Evolutionary conservation across 208 protist genomes (phyloP), one percentile per base, ranked within the genome.

Genomic region (Angomonas ambiguus): DNA sequence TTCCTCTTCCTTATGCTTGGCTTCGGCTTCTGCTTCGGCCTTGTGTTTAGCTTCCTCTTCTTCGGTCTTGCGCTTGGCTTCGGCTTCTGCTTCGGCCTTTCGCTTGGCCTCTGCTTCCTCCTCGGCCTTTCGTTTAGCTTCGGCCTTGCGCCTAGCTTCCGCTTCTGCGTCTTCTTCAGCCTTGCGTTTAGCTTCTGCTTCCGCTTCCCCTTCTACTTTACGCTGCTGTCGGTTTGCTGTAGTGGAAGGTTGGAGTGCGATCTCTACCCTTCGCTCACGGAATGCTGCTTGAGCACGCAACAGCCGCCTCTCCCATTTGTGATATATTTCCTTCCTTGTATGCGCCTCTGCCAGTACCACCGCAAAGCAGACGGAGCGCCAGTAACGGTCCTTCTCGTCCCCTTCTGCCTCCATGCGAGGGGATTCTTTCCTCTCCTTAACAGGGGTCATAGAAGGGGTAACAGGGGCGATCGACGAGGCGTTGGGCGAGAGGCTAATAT

Each of bases 301-400:
- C 59, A 74, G 59, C 3, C 72, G 60, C 22, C 73, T 73, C 48
- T 90, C 83, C 72, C 72, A 85, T 58, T 74, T 77, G 55, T 83
- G 77, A 8, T 60, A 42, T 30, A 91, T 68, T 42, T 87, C 80
- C 30, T 69, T 53, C 0, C 84, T 63, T 42, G 60, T 72, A 65
- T 87, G 84, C 30, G 84, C 72, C 66, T 91, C 84, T 10, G 80
- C 84, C 8, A 91, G 71, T 18, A 74, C 56, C 27, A 91, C 51
- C 20, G 84, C 84, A 38, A 91, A 87, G 30, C 55, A 48, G 2
- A 82, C 56, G 16, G 84, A 87, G 35, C 64, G 66, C 38, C 59
- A 51, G 33, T 49, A 42, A 2, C 61, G 53, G 10, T 55, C 65
- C 24, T 66, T 33, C 24, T 62, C 70, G 28, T 59, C 61, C 13